Evolutionary conservation across 805 yeast species (phyloP), one percentile per base, ranked within the genome.

Genomic region (Torulaspora franciscae): DNA sequence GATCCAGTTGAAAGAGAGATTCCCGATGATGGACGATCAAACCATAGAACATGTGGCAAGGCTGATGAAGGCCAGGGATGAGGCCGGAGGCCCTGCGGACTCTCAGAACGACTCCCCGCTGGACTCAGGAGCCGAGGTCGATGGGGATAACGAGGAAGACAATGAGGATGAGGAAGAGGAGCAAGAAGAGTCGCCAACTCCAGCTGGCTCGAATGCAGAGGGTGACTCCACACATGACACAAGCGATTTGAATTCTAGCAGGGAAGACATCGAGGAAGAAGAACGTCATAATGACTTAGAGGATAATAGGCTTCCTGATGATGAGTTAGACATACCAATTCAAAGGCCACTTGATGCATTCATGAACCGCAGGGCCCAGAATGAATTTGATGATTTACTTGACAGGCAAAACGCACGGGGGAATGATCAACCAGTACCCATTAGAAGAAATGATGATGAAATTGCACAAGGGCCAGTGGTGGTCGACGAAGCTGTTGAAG

Each of bases 1-100:
- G 41, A 51, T 52, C 13, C 60, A 58, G 35, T 43, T 64, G 28
- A 61, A 54, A 45, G 63, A 55, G 19, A 56, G 59, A 37, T 62
- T 62, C 37, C 68, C 68, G 3, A 52, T 49, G 45, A 59, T 63
- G 65, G 64, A 62, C 46, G 62, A 62, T 28, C 58, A 56, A 41
- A 60, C 61, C 36, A 46, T 62, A 10, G 60, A 60, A 19, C 57
- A 59, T 26, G 52, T 59, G 4, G 62, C 58, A 9, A 53, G 47
- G 30, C 46, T 57, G 29, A 60, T 62, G 62, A 56, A 53, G 37
- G 55, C 55, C 11, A 57, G 51, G 59, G 65, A 33, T 49, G 62
- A 46, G 65, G 55, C 37, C 8, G 47, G 56, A n/a, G 51, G 48
- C 32, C 45, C 46, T 15, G 49, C 49, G 19, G 35, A 34, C 34